Conservation (phyloP, 2,329 filamentous ascomycete species). For the Monilinia laxa region DNA sequence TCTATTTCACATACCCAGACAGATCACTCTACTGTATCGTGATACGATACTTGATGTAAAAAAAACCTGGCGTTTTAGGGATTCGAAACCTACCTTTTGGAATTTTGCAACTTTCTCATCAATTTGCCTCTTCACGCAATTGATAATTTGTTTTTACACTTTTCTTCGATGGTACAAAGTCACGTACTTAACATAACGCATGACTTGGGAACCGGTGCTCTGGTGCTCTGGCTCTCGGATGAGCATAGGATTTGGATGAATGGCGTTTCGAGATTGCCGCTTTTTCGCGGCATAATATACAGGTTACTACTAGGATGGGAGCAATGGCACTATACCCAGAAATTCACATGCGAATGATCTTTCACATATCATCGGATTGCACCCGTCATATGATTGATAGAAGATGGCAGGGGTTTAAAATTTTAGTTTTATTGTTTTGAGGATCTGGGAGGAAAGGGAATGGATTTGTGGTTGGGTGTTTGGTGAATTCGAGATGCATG, state of each 20-base stretch:
- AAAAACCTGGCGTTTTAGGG: background rate
- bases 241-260: background rate
- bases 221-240: background rate
- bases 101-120: constrained; percentile 5
- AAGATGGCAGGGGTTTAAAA: background rate
- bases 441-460: background rate
- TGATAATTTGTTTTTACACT: constrained; percentile 13
- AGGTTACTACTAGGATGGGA: constrained; percentile 18
- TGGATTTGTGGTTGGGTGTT: background rate
- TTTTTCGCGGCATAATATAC: background rate
- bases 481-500: no score
- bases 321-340: constrained; percentile 24
- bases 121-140: background rate
- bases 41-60: background rate
- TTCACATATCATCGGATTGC: background rate
- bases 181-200: background rate
- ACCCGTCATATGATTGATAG: background rate
- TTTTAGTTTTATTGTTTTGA: background rate
- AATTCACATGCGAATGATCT: background rate
- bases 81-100: no score
- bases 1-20: background rate
- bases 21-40: background rate
- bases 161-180: constrained; percentile 5
- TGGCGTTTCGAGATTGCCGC: constrained; percentile 16
- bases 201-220: background rate